Conservation (phyloP, 176 grass and related monocot species). For the Carex pumila region DNA sequence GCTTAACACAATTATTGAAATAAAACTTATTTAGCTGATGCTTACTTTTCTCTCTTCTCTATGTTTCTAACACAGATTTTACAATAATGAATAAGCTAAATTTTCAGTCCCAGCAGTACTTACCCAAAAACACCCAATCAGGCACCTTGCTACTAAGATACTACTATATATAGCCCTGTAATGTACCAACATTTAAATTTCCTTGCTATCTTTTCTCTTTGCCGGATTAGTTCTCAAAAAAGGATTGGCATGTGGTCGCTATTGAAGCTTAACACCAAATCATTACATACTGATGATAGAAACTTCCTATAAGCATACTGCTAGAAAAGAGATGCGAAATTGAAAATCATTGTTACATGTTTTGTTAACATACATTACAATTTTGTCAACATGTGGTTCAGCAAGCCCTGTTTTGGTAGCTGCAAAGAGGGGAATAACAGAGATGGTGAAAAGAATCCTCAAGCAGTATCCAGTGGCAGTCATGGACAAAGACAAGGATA, state of each 20-base stretch:
- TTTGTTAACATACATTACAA: not conserved
- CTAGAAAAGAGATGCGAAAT: not conserved
- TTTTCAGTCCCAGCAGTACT: not conserved
- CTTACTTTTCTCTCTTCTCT: not conserved
- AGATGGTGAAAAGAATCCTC: conserved; percentile 24
- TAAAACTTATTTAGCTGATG: not conserved
- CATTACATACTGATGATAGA: not conserved
- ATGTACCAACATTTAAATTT: too few relatives aligned
- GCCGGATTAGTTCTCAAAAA: too few relatives aligned
- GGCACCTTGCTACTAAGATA: not conserved
- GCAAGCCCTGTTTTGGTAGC: conserved; percentile 21
- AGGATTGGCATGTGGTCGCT: not conserved
- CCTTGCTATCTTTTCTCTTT: not conserved
- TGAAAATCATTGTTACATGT: not conserved
- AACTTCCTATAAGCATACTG: not conserved
- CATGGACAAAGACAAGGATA: not conserved
- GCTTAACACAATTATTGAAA: not conserved
- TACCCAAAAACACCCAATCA: not conserved
- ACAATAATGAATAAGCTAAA: not conserved
- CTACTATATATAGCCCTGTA: too few relatives aligned
- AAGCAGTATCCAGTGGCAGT: not conserved
- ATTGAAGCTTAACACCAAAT: not conserved
- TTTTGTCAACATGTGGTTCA: not conserved
- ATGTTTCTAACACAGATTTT: not conserved
- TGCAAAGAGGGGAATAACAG: conserved; percentile 19